A percentile compares a stretch with the other conserved stretches of the same genome.
Conservation (phyloP, 179 eudicot genomes). For the Silene noctiflora region DNA sequence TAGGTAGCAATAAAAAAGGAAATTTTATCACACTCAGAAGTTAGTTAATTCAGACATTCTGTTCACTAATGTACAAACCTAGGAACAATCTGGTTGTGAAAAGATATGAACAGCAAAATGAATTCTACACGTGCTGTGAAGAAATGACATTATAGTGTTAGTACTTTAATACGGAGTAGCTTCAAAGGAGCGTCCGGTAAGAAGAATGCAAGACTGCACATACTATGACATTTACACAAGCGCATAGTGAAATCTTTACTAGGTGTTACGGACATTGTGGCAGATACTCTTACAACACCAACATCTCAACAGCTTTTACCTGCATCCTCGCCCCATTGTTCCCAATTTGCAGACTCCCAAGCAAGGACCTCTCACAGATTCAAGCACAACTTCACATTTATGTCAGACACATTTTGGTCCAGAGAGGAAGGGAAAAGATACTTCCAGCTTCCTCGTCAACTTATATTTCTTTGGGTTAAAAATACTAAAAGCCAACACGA, state of each 20-base stretch:
- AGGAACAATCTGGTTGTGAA: not conserved
- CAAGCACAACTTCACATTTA: not conserved
- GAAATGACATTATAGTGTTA: not conserved
- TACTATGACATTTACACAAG: not conserved
- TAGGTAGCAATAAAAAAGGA: conserved; percentile 2
- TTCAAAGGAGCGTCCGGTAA: not conserved
- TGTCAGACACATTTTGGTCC: no score
- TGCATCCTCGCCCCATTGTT: not conserved
- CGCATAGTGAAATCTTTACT: not conserved
- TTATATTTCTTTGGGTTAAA: no score
- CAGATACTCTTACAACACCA: not conserved
- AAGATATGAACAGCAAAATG: not conserved
- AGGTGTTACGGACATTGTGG: not conserved
- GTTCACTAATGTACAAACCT: not conserved
- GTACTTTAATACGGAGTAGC: not conserved
- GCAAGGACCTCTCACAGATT: not conserved
- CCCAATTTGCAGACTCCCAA: not conserved
- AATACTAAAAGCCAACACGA: no score
- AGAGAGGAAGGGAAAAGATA: no score
- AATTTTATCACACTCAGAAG: not conserved
- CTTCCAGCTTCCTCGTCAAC: no score
- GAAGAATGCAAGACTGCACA: not conserved
- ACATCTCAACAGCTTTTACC: not conserved
- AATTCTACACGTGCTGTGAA: not conserved
- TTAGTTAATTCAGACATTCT: not conserved